A percentile compares a stretch with the other conserved stretches of the same genome.
Evolutionary conservation across 768 basidiomycete species (phyloP).

Genomic region (Xerocomus spinulosus): DNA sequence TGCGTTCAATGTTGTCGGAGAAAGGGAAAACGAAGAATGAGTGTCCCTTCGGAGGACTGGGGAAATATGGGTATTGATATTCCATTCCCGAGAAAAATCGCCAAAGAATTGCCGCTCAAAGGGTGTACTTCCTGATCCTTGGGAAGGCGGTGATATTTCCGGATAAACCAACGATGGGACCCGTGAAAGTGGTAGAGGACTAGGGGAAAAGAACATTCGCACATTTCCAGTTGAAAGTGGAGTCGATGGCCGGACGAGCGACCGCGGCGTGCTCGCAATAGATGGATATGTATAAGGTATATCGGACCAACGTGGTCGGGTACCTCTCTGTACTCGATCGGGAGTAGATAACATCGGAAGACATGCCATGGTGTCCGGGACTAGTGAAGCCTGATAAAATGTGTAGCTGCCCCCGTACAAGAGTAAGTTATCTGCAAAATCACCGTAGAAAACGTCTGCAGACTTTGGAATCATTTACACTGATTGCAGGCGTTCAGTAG

Average conservation of each 20-base stretch:
- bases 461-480: background rate
- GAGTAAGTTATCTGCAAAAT: conserved; percentile 6
- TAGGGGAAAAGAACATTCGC: conserved; percentile 25
- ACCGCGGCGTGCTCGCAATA: conserved; percentile 5
- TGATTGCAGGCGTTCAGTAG: background rate
- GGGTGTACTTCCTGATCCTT: conserved; percentile 23
- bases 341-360: conserved; percentile 13
- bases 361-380: background rate
- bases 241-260: conserved; percentile 10
- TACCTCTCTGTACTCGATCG: conserved; percentile 1
- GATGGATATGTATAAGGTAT: background rate
- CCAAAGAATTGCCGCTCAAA: conserved; percentile 28
- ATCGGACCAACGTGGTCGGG: background rate
- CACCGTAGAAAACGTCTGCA: conserved; percentile 5
- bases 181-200: conserved; percentile 20
- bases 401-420: conserved; percentile 4
- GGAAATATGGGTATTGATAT: conserved; percentile 16
- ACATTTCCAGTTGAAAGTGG: conserved; percentile 8
- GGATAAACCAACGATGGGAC: conserved; percentile 17
- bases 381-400: conserved; percentile 3
- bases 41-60: conserved; percentile 17
- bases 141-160: conserved; percentile 27
- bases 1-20: conserved; percentile 2
- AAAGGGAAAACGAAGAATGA: background rate
- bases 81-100: conserved; percentile 20